These are phyloP conservation scores for Cystofilobasidium capitatum DNA, from an alignment of 768 basidiomycete genomes.

Conservation along the genomic window DNA sequence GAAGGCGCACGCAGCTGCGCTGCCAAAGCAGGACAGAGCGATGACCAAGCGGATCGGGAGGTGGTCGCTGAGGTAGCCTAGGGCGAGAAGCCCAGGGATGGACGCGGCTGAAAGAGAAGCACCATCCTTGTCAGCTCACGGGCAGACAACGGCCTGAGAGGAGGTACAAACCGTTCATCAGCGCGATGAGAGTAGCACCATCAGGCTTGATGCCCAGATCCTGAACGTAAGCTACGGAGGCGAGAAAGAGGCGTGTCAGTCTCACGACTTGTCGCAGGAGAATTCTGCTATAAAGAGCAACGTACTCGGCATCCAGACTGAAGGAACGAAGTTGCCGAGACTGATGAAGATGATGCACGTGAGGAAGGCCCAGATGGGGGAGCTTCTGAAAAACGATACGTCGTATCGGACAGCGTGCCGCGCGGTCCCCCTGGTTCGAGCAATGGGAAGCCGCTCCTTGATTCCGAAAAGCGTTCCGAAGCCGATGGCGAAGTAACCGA, in stretches of 20 bases:
- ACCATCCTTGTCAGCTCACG: background rate
- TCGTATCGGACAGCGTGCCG: background rate
- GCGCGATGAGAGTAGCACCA: conserved; percentile 33
- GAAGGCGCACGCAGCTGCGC: conserved; percentile 33
- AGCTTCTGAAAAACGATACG: background rate
- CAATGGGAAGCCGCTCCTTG: conserved; percentile 33
- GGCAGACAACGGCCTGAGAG: background rate
- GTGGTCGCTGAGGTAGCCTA: conserved; percentile 34
- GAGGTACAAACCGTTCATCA: conserved; percentile 33
- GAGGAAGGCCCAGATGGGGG: conserved; percentile 29
- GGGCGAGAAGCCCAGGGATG: conserved; percentile 31
- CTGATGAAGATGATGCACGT: conserved; percentile 31
- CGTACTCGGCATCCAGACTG: conserved; percentile 34
- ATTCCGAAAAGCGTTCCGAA: conserved; percentile 30
- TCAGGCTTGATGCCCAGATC: conserved; percentile 31
- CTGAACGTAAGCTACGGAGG: conserved; percentile 27
- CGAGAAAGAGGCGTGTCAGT: too few relatives aligned
- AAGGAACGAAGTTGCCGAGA: conserved; percentile 36
- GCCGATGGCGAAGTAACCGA: conserved; percentile 30
- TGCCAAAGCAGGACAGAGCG: conserved; percentile 31
- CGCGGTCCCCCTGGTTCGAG: background rate
- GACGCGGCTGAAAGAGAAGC: conserved; percentile 31
- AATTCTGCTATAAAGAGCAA: conserved; percentile 17
- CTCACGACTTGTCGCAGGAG: too few relatives aligned
- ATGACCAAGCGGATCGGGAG: conserved; percentile 31